Conservation (phyloP, 208 protist species). For the Naegleria lovaniensis region DNA sequence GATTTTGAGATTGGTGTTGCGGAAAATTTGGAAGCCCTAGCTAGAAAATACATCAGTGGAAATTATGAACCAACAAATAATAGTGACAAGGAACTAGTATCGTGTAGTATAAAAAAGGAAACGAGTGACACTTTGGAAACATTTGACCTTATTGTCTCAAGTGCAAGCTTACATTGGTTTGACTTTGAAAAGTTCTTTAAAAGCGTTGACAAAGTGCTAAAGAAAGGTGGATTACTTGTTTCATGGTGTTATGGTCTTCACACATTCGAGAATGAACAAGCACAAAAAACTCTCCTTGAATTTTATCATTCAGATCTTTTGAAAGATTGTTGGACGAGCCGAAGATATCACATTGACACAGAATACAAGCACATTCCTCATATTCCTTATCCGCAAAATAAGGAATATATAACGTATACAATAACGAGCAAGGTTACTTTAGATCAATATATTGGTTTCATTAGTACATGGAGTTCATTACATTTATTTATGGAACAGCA, state of each 20-base stretch:
- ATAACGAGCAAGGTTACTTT: background rate
- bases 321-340: background rate
- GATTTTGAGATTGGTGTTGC: background rate
- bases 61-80: too few relatives aligned
- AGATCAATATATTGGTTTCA: background rate
- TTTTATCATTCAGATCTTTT: background rate
- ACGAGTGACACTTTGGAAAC: background rate
- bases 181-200: conserved; percentile 1
- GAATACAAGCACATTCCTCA: background rate
- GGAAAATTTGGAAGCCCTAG: background rate
- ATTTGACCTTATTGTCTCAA: background rate
- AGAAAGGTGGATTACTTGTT: background rate
- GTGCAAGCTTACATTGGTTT: background rate
- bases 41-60: background rate
- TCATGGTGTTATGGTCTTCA: background rate
- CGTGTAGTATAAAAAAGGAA: too few relatives aligned
- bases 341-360: background rate
- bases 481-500: background rate
- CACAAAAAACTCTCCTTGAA: background rate
- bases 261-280: background rate
- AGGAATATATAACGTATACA: background rate
- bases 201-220: background rate
- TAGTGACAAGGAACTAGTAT: too few relatives aligned
- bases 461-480: background rate
- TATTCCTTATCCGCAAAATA: background rate